Conservation (phyloP, 768 basidiomycete genomes). For the Stropharia rugosoannulata region DNA sequence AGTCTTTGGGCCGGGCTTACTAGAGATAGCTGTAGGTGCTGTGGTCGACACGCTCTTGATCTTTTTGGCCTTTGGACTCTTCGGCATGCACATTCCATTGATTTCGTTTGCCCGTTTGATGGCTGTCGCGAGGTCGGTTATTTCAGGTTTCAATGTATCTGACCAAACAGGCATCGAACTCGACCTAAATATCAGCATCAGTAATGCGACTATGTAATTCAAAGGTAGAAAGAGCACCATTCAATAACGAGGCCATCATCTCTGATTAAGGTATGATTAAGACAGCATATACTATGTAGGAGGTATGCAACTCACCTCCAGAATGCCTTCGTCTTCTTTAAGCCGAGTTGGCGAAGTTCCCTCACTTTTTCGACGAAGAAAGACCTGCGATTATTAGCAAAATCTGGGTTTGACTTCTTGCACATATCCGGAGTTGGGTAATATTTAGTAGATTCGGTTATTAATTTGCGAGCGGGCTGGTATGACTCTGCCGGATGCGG, state of each 20-base stretch:
- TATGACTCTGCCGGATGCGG: background rate
- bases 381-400: conserved; percentile 17
- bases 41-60: background rate
- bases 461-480: conserved; percentile 21
- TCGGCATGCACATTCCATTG: conserved; percentile 1
- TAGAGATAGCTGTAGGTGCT: background rate
- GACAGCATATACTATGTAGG: background rate
- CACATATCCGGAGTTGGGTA: conserved; percentile 26
- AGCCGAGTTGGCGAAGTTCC: conserved; percentile 17
- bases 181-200: conserved; percentile 14
- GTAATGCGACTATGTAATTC: background rate
- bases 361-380: conserved; percentile 19
- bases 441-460: conserved; percentile 25
- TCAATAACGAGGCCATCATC: conserved; percentile 36
- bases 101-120: conserved; percentile 10
- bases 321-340: conserved; percentile 22
- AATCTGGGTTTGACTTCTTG: conserved; percentile 16
- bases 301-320: conserved; percentile 16
- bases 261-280: conserved; percentile 10
- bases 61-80: conserved; percentile 1
- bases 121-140: conserved; percentile 12
- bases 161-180: conserved; percentile 32
- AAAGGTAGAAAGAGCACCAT: conserved; percentile 19
- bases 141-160: conserved; percentile 24
- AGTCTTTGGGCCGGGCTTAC: too few relatives aligned